Evolutionary conservation across 345 rosid species (phyloP).

Genomic region (Gossypium longicalyx): DNA sequence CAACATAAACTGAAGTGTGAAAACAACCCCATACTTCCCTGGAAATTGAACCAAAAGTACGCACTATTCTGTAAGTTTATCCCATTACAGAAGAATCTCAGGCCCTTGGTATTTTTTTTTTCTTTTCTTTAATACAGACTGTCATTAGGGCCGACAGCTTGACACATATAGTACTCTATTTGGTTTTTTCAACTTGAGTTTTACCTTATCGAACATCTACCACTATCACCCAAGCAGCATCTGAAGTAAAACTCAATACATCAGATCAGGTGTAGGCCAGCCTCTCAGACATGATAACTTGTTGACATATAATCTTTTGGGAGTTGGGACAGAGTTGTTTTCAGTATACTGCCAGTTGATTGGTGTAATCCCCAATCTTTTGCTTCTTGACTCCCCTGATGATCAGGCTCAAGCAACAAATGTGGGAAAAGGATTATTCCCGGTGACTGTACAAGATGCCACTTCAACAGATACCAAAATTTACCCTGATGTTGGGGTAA

Average conservation of each 20-base stretch:
- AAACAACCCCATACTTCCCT: neutral
- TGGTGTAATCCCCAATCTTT: conserved; percentile 9
- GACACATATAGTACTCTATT: neutral
- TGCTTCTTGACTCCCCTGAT: conserved; percentile 2
- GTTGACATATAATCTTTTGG: neutral
- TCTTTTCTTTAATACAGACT: conserved; percentile 18
- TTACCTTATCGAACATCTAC: neutral
- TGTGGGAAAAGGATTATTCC: conserved; percentile 10
- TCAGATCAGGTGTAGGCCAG: conserved; percentile 2
- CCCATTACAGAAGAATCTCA: conserved; percentile 33
- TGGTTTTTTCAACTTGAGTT: conserved; percentile 7
- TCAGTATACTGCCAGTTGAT: neutral
- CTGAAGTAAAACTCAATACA: conserved; percentile 1
- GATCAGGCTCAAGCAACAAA: conserved; percentile 9
- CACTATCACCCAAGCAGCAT: neutral
- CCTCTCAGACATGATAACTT: neutral
- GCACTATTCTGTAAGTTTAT: conserved; percentile 19
- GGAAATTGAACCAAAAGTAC: conserved; percentile 21
- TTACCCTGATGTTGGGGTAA: neutral
- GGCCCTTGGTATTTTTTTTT: conserved; percentile 8
- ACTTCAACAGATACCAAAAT: neutral
- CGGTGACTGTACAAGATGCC: neutral
- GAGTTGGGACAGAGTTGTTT: conserved; percentile 6
- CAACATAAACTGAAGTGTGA: conserved; percentile 10
- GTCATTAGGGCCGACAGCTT: conserved; percentile 19